Evolutionary conservation across 2,329 filamentous ascomycete genomes (phyloP).

Genomic region (Colletotrichum falcatum): DNA sequence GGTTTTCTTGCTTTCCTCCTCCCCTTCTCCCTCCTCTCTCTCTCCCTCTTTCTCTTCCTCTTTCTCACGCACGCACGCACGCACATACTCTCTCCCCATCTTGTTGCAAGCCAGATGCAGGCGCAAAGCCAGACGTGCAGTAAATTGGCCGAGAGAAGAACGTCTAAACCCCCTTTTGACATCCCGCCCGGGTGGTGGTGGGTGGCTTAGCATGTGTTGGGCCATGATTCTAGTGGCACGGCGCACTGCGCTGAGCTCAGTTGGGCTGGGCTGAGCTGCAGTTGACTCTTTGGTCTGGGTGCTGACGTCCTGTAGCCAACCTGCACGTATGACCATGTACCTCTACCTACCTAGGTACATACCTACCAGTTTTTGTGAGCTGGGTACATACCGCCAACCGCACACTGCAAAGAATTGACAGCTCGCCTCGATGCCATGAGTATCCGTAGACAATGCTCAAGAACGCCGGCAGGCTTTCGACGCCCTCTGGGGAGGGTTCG

Average conservation of each 20-base stretch:
- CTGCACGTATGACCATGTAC: not conserved
- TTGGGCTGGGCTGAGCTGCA: not conserved
- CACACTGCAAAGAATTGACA: not conserved
- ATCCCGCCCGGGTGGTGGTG: not conserved
- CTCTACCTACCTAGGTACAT: not conserved
- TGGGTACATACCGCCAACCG: not conserved
- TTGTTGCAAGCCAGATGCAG: slow-evolving; percentile 9
- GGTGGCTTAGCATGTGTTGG: not conserved
- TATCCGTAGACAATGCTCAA: not conserved
- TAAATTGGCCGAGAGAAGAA: not conserved
- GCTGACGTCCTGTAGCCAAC: not conserved
- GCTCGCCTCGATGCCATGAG: not conserved
- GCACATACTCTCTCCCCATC: not conserved
- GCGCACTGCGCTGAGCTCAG: not conserved
- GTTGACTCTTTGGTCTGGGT: not conserved
- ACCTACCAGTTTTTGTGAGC: not conserved
- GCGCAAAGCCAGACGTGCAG: slow-evolving; percentile 1
- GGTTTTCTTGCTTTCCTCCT: not conserved
- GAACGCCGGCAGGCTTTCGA: not conserved
- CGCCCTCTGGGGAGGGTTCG: not conserved
- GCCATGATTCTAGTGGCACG: not conserved
- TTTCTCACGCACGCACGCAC: not conserved
- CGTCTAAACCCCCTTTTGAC: not conserved
- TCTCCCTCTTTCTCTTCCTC: not conserved
- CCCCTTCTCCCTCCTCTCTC: too few species aligned